Evolutionary conservation across 176 grass and related monocot species (phyloP), one percentile per base, ranked within the genome.

Genomic region (Triticum urartu): DNA sequence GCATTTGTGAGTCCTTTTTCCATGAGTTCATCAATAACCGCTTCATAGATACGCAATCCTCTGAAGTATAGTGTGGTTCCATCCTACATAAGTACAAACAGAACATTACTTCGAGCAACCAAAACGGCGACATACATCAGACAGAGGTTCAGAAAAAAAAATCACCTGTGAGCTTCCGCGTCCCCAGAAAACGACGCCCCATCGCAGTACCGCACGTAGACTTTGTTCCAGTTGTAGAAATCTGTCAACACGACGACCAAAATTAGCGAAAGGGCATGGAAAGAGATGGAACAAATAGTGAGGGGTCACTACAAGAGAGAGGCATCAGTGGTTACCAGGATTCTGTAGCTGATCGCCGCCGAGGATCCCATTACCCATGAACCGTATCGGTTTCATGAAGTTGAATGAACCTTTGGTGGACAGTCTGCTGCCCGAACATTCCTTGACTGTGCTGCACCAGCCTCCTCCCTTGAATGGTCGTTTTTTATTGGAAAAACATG

Each of bases 41-140:
- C 82, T 89, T 93, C 65, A 79, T 83, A 94, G 76, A 94, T 94
- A 48, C 79, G 86, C 75, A 89, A 78, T 63, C 95, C 95, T 88
- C 92, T 94, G 82, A 92, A 97, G 79, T 32, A 71, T 34, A 68
- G 30, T 4, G 28, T 68, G 65, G 28, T 68, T 34, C 65, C 65
- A 20, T 68, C 65, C 65, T 68, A 32, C 26, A 68, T 8, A 0
- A 17, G 15, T 68, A 32, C 65, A 7, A 35, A 68, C 15, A 68
- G 14, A 68, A 68, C 28, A 68, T 68, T 9, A 68, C 8, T 24
- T 22, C 1, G 4, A 24, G 60, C 60, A 63, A 11, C 7, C 60
- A 63, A 11, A 63, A 63, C 9, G 25, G 60, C 0, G 60, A 58
- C 2, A 59, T 3, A 63, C n/a, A 11, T 24, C 8, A 24, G n/a